phyloP scores from a whole-genome alignment of 1,284 basidiomycete genomes.

The Pulchroboletus neoregius region DNA sequence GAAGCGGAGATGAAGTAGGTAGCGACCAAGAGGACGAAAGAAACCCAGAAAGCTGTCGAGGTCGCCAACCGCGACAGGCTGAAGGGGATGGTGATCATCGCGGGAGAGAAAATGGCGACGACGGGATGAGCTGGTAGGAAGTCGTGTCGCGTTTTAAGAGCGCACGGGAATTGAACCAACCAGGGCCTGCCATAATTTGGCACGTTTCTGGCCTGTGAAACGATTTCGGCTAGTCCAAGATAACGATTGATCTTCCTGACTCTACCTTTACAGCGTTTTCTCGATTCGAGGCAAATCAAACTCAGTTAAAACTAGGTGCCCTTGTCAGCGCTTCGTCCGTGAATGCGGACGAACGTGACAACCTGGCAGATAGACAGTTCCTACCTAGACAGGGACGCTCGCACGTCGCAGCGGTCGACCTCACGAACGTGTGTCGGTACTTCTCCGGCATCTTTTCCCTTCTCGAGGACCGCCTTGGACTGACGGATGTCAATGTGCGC shows the following conservation, averaged over 20 bases:
- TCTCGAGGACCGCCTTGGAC: background rate
- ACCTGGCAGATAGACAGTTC: background rate
- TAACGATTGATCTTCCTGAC: slow-evolving; percentile 13
- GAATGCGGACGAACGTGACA: slow-evolving; percentile 20
- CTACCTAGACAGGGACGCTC: slow-evolving; percentile 8
- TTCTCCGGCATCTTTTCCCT: background rate
- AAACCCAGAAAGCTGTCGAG: slow-evolving; percentile 24
- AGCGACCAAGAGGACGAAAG: slow-evolving; percentile 26
- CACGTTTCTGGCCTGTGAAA: slow-evolving; percentile 28
- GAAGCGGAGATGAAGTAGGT: slow-evolving; percentile 38
- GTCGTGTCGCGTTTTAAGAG: slow-evolving; percentile 23
- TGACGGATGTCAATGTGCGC: background rate
- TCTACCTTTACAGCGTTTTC: slow-evolving; percentile 15
- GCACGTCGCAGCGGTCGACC: slow-evolving; percentile 9
- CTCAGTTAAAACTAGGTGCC: background rate
- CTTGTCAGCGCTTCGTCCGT: slow-evolving; percentile 2
- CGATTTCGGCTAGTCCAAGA: slow-evolving; percentile 17
- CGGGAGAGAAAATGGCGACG: slow-evolving; percentile 16
- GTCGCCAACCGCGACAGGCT: slow-evolving; percentile 16
- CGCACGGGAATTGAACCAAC: slow-evolving; percentile 21
- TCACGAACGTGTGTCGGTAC: slow-evolving; percentile 17
- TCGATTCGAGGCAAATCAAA: slow-evolving; percentile 3
- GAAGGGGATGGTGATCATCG: slow-evolving; percentile 24
- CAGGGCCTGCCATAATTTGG: slow-evolving; percentile 10
- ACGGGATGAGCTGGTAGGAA: slow-evolving; percentile 19